Conservation (phyloP, 768 basidiomycete species). For the Podaxis pistillaris region DNA sequence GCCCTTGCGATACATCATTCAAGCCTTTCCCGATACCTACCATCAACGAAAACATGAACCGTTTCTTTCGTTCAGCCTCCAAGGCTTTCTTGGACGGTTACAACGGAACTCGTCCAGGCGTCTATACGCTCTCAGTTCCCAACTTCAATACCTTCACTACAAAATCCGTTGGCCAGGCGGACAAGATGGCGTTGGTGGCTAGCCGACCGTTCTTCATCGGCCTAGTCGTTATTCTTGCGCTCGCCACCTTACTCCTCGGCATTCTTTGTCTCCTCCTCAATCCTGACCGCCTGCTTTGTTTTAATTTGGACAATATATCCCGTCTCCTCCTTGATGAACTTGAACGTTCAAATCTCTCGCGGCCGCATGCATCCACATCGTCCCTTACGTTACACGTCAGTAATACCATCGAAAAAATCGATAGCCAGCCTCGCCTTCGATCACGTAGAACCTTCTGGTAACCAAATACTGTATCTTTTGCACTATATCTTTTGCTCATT, state of each 20-base stretch:
- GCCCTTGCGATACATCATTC: not conserved
- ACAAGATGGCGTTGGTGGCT: not conserved
- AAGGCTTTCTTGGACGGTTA: conserved; percentile 4
- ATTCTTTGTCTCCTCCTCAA: not conserved
- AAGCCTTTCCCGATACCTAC: not conserved
- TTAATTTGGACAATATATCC: not conserved
- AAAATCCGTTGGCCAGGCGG: not conserved
- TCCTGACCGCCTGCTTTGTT: not conserved
- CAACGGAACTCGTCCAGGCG: not conserved
- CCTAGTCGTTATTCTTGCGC: not conserved
- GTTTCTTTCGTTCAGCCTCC: not conserved
- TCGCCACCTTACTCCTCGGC: not conserved
- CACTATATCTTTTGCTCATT: not conserved
- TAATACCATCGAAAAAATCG: not conserved
- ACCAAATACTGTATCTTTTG: not conserved
- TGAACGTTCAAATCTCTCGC: not conserved
- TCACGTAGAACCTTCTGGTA: not conserved
- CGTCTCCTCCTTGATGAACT: not conserved
- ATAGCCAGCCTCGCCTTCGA: no score
- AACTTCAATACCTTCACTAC: not conserved
- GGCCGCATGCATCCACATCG: not conserved
- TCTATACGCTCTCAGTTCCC: not conserved
- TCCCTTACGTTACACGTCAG: not conserved
- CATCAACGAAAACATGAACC: not conserved
- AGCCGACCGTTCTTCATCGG: not conserved